Evolutionary conservation across 1,284 basidiomycete species (phyloP), one percentile per base, ranked within the genome.

Genomic region (Marasmius sp.): DNA sequence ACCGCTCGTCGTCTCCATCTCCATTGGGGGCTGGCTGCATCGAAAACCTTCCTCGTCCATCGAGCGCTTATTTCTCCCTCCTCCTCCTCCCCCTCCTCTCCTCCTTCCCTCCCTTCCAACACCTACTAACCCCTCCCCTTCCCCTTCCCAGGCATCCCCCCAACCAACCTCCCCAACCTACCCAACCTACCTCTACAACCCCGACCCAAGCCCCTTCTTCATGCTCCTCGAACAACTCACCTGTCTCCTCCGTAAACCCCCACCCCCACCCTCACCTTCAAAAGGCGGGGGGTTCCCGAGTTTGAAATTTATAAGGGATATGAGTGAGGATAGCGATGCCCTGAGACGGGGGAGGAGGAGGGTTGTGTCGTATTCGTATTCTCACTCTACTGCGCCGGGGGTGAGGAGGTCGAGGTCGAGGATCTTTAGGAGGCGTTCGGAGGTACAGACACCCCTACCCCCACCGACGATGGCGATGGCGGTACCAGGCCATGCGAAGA

Each of bases 151-250:
- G 33, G 11, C 37, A 33, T 33, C 33, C 14, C 37, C 37, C 2
- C n/a, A 5, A 6, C 27, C 52, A 11, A 27, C 20, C 3, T 37
- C 52, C 11, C 52, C 33, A 33, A 11, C 11, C 3, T 37, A 54
- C 36, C 12, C 20, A 16, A 10, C 7, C 11, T 69, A 71, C 55
- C 69, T 72, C 10, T 72, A 69, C 64, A 72, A 71, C 39, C 68
- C 63, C 48, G 69, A 73, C 49, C 75, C 78, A 45, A 76, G 80
- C 48, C 80, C 83, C 14, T 89, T 87, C 70, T 91, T 91, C 71
- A 80, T 82, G 66, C 77, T 91, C 47, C 75, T 79, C 36, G 84
- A 88, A 71, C 89, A 91, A 71, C 77, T 91, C 54, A 81, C 79
- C 48, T 84, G 81, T 58, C 72, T 91, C 12, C 68, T 89, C n/a